Evolutionary conservation across 768 basidiomycete genomes (phyloP).

Genomic region (Hericium alpestre): DNA sequence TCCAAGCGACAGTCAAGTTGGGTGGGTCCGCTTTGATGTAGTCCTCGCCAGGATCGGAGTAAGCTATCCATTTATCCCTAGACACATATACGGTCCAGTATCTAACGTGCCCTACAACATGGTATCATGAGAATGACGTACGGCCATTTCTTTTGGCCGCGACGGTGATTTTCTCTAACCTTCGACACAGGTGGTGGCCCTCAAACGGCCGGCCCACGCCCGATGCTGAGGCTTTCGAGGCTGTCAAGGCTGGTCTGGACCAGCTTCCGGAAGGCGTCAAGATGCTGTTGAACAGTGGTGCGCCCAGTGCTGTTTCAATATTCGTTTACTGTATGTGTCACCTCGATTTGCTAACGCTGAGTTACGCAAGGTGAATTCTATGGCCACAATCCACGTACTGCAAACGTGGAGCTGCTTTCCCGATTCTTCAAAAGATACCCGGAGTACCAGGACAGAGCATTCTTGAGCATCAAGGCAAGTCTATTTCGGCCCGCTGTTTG

Average conservation of each 20-base stretch:
- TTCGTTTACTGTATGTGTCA: too few species aligned
- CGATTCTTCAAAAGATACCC: conserved; percentile 41
- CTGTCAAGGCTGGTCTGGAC: conserved; percentile 44
- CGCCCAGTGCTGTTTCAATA: neutral
- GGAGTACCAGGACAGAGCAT: conserved; percentile 32
- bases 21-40: conserved; percentile 18
- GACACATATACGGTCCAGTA: neutral
- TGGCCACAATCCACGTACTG: conserved; percentile 27
- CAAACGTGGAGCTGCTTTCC: conserved; percentile 38
- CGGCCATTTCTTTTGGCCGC: conserved; percentile 3
- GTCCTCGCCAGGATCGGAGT: conserved; percentile 31
- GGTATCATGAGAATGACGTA: conserved; percentile 53
- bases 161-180: conserved; percentile 23
- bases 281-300: conserved; percentile 42
- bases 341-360: too few species aligned
- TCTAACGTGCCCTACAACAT: conserved; percentile 18
- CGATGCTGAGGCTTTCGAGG: conserved; percentile 51
- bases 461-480: conserved; percentile 40
- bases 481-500: neutral
- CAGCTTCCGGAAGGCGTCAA: conserved; percentile 32
- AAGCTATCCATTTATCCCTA: conserved; percentile 5
- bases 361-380: conserved; percentile 43
- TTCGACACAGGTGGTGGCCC: conserved; percentile 18
- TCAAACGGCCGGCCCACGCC: conserved; percentile 21
- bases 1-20: neutral